Evolutionary conservation across 257 asterid genomes (phyloP).

Genomic region (Solanum corneliomulleri): DNA sequence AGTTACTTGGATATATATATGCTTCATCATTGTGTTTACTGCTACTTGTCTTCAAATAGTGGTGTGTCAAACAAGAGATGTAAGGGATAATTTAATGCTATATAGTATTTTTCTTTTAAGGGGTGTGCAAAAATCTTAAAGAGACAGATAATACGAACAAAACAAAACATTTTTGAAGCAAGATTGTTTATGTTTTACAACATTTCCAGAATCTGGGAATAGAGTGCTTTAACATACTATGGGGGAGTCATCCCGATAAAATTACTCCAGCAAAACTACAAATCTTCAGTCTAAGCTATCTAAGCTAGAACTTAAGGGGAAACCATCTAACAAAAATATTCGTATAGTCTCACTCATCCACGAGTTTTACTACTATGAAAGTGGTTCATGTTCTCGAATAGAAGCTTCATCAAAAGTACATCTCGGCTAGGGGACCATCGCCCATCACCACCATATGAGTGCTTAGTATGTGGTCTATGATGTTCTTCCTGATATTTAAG

Average conservation of each 20-base stretch:
- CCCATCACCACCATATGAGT: neutral
- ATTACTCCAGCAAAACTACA: neutral
- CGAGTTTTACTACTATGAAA: neutral
- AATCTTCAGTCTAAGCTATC: neutral
- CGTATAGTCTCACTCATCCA: neutral
- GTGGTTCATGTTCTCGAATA: neutral
- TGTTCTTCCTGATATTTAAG: neutral
- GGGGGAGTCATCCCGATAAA: neutral
- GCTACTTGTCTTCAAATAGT: neutral
- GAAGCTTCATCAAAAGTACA: neutral
- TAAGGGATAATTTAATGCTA: neutral
- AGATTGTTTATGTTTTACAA: neutral
- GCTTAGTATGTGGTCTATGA: neutral
- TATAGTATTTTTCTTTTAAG: neutral
- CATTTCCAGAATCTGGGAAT: neutral
- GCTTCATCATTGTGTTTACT: neutral
- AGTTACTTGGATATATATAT: neutral
- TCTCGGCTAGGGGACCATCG: neutral
- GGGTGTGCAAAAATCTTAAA: neutral
- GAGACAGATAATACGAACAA: neutral
- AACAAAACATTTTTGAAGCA: neutral
- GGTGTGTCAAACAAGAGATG: neutral
- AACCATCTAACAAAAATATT: neutral
- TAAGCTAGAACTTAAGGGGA: neutral
- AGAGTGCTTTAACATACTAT: neutral